phyloP scores from a whole-genome alignment of 345 rosid species.

The Cochlearia excelsa region DNA sequence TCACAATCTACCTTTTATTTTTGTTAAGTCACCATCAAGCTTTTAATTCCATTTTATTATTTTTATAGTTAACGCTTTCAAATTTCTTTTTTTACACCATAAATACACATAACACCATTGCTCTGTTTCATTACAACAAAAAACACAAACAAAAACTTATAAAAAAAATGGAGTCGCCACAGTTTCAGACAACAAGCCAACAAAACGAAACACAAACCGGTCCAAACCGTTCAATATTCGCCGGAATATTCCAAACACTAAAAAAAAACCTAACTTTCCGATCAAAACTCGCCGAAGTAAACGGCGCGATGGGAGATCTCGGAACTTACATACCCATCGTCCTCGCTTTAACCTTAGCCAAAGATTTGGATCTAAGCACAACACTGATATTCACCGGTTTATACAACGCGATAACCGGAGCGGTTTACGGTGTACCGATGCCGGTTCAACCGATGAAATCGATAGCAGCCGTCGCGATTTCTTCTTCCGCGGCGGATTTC shows the following conservation, averaged over 20 bases:
- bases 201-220: constrained; percentile 11
- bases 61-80: background rate
- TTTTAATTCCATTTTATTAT: background rate
- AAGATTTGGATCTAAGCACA: constrained; percentile 71
- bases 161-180: constrained; percentile 33
- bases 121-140: constrained; percentile 10
- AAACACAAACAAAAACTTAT: background rate
- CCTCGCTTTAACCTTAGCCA: constrained; percentile 72
- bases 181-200: constrained; percentile 21
- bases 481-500: constrained; percentile 44
- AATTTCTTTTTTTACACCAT: background rate
- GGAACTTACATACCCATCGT: constrained; percentile 88
- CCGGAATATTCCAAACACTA: constrained; percentile 39
- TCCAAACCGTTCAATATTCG: constrained; percentile 17
- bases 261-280: constrained; percentile 46
- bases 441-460: constrained; percentile 97
- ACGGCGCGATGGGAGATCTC: constrained; percentile 89
- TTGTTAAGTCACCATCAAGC: background rate
- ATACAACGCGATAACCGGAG: constrained; percentile 71
- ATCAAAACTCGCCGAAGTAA: constrained; percentile 64
- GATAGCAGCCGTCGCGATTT: constrained; percentile 69
- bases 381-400: constrained; percentile 71
- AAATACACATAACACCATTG: background rate
- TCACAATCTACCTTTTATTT: background rate
- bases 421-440: constrained; percentile 77